phyloP scores from a whole-genome alignment of 805 yeast species.

The Metschnikowia amazonensis region DNA sequence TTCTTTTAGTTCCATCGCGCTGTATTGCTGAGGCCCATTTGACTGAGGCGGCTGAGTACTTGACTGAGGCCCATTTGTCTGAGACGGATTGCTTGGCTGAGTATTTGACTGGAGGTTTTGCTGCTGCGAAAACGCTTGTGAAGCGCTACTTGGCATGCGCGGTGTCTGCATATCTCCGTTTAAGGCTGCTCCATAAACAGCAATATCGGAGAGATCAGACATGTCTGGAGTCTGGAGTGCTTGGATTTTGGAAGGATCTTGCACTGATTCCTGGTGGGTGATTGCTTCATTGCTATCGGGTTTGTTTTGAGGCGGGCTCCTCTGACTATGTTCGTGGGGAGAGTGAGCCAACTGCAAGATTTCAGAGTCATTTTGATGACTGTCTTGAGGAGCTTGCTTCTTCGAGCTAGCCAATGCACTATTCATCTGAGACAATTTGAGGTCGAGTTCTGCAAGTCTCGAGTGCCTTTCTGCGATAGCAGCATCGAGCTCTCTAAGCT shows the following conservation, averaged over 20 bases:
- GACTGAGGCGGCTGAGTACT: background rate
- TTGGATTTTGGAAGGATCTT: constrained; percentile 2
- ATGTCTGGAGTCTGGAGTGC: constrained; percentile 22
- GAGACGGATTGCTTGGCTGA: no score
- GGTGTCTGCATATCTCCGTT: constrained; percentile 24
- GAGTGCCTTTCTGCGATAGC: constrained; percentile 8
- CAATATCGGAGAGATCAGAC: constrained; percentile 37
- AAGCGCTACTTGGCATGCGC: constrained; percentile 1
- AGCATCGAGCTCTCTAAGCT: constrained; percentile 12
- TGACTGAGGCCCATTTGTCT: no score
- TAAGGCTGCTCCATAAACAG: constrained; percentile 33
- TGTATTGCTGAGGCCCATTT: background rate
- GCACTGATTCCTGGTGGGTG: background rate
- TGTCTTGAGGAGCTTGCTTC: background rate
- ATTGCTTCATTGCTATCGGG: background rate
- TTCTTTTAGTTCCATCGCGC: constrained; percentile 3
- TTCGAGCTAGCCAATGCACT: background rate
- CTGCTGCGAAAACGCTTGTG: constrained; percentile 4
- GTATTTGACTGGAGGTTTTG: background rate
- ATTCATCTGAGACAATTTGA: constrained; percentile 3
- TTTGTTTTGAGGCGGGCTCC: background rate
- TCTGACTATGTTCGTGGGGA: background rate
- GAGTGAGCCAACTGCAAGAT: background rate
- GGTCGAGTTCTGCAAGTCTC: constrained; percentile 5
- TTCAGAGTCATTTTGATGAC: background rate